These are phyloP conservation scores for Aspergillus sergii DNA, from an alignment of 2,329 filamentous ascomycete species.

Conservation along the genomic window DNA sequence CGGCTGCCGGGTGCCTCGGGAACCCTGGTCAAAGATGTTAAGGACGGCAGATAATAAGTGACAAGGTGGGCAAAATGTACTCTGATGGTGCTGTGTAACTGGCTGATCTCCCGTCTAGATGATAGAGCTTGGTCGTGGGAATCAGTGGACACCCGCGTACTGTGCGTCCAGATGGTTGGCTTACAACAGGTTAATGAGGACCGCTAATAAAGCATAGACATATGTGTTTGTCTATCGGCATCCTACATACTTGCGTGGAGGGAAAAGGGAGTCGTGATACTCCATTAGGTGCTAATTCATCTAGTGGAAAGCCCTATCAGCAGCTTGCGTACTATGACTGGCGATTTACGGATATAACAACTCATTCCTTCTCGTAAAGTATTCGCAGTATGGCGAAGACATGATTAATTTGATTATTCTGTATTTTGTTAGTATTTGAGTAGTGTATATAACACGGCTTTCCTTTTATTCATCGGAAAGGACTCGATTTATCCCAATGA, in stretches of 20 bases:
- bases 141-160: no score
- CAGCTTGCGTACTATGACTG: not conserved
- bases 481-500: not conserved
- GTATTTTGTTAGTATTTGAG: not conserved
- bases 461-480: not conserved
- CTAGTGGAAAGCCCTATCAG: not conserved
- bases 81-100: no score
- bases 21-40: not conserved
- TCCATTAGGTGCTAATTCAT: not conserved
- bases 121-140: no score
- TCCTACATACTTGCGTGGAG: not conserved
- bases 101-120: no score
- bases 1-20: not conserved
- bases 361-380: not conserved
- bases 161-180: no score
- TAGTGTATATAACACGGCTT: not conserved
- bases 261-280: not conserved
- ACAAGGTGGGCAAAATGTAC: no score
- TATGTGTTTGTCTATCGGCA: not conserved
- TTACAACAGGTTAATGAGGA: not conserved
- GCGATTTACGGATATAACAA: not conserved
- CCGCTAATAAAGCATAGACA: not conserved
- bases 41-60: not conserved
- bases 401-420: not conserved
- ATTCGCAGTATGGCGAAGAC: not conserved